Base-by-base conservation (phyloP, 1,284 basidiomycete genomes). In the Malassezia caprae region DNA sequence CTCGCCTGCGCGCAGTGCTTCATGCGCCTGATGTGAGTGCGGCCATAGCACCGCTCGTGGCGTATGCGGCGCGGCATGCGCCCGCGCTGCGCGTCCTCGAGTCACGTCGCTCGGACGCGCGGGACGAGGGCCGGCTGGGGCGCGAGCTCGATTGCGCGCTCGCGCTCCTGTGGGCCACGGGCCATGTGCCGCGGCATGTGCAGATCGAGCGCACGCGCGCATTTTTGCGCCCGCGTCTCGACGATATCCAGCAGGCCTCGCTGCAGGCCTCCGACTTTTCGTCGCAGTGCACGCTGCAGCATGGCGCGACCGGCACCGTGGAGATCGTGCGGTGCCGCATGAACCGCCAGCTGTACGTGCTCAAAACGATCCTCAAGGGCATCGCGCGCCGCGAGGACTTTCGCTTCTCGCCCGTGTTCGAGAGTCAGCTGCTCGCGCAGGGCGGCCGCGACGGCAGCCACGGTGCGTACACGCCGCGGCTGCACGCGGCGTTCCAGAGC, bases 361-460 rank as follows among this genome's bases (percentile, higher is more conserved):
- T 73, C 56, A 73, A 73, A 49, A 63, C 64, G 30, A 64, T 66
- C 34, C 59, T 71, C 48, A 73, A 73, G 45, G 67, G 69, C 41
- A 60, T 68, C 11, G 69, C 65, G 19, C 51, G 63, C 13, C 61
- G 67, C 26, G 67, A 71, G 34, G 59, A 63, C 19, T 63, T 61
- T 35, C 65, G 61, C 30, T 62, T 63, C 31, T 64, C 66, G n/a
- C 69, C 69, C 11, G 58, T 62, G 39, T 63, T 62, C 44, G 69
- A 72, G 53, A 60, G 64, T 17, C 61, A 55, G 19, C 56, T 72
- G 2, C 62, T 72, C 12, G 49, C 55, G 19, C 37, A 48, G 28
- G 56, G 60, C 31, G 48, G 51, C 19, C 21, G 32, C 19, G 13
- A 51, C 5, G 17, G n/a, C 35, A 41, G 31, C 10, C 49, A 47